Base-by-base conservation (phyloP, 2,329 filamentous ascomycete genomes). In the Scedosporium apiospermum region DNA sequence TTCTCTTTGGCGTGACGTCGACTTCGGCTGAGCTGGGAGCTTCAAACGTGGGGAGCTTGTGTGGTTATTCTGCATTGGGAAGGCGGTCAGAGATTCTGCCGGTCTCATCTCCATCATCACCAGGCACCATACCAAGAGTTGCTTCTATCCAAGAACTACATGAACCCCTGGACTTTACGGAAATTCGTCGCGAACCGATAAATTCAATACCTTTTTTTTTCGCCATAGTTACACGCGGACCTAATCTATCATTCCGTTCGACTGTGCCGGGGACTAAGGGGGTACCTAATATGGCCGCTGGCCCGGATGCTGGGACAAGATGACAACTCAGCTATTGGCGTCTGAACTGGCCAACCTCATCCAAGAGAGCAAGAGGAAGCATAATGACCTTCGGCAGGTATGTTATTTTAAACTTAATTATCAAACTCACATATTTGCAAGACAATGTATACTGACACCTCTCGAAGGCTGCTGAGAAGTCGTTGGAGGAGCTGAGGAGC, bases 311-410 rank as follows among this genome's bases (percentile, higher is more conserved):
- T n/a, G 26, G 23, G 34, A 62, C 74, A 87, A 78, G 70, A 96
- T 96, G 92, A 96, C 92, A 75, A 88, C 91, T 70, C 91, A 96
- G 83, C 87, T 96, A 71, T 83, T 97, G 70, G 87, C 88, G 71
- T 88, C 90, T 64, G 93, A 97, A 83, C 85, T 97, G 74, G 85
- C 88, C 71, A 96, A 91, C 77, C 85, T 97, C 73, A 88, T 96
- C 70, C 91, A 96, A 75, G 95, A 99, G 79, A 95, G 93, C 73
- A 98, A 96, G 77, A 86, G 93, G 70, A 98, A 96, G 77, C 89
- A 97, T 75, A 86, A 89, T 68, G 95, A 98, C 70, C 81, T 99
- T 61, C 87, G 90, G 78, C 90, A 89, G 82, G 89, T 88, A 77
- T 69, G 82, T 74, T 63, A 23, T 61, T 41, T 23, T 9, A 6